Percentiles rank a stretch among this genome's conserved stretches.
phyloP scores from a whole-genome alignment of 345 rosid species.

The Salix arbutifolia region DNA sequence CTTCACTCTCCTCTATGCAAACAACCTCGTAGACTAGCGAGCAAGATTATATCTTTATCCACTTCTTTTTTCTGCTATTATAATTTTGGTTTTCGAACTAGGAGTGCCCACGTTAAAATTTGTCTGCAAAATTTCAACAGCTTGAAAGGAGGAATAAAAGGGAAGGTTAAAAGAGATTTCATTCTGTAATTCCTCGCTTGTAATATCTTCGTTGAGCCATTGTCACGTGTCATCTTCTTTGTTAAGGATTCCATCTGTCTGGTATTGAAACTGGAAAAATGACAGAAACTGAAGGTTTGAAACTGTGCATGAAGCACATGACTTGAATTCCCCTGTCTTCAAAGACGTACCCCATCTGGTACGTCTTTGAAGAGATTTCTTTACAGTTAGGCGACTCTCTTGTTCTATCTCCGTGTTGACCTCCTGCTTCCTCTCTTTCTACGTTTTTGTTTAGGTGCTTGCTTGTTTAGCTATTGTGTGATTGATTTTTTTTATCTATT shows the following conservation, averaged over 20 bases:
- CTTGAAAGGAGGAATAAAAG: conserved; percentile 7
- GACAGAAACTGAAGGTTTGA: background rate
- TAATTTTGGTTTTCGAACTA: conserved; percentile 16
- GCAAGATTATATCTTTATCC: conserved; percentile 16
- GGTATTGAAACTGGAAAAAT: background rate
- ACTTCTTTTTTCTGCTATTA: background rate
- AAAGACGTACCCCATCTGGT: background rate
- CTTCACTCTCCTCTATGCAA: conserved; percentile 78
- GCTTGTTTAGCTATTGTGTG: too few relatives aligned
- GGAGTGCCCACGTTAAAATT: conserved; percentile 11
- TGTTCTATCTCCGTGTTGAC: background rate
- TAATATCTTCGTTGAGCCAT: background rate
- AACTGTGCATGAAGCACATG: background rate
- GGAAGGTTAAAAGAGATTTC: conserved; percentile 2
- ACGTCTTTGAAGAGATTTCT: background rate
- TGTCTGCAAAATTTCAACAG: conserved; percentile 1
- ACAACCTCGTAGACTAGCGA: conserved; percentile 33
- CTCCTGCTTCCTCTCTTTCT: too few relatives aligned
- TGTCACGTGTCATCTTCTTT: background rate
- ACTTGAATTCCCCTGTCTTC: too few relatives aligned
- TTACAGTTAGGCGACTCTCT: background rate
- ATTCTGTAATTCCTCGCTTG: conserved; percentile 14
- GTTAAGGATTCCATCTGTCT: background rate
- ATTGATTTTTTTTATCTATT: too few relatives aligned
- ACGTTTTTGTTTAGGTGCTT: background rate